A percentile compares a stretch with the other conserved stretches of the same genome.
phyloP scores from a whole-genome alignment of 202 grass and related monocot genomes.

The Panicum hallii region DNA sequence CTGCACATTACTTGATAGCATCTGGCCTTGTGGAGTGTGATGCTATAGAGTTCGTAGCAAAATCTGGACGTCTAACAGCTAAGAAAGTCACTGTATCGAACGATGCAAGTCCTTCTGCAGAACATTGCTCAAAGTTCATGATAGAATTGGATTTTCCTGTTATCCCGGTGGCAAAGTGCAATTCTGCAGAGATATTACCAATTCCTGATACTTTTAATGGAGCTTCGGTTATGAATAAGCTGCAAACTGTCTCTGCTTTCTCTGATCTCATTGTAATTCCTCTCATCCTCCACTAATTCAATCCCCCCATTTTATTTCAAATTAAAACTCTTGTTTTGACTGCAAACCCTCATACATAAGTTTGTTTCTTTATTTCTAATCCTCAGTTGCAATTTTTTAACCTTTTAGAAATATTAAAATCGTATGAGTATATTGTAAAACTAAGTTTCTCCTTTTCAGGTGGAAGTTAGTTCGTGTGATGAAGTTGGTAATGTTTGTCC shows the following conservation, averaged over 20 bases:
- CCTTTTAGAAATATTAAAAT: not conserved
- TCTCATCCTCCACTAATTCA: slow-evolving; percentile 8
- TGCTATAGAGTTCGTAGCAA: slow-evolving; percentile 48
- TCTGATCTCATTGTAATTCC: slow-evolving; percentile 61
- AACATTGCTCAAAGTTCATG: slow-evolving; percentile 33
- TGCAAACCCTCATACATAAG: not conserved
- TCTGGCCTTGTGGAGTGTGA: slow-evolving; percentile 44
- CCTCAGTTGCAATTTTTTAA: not conserved
- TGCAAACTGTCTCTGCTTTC: slow-evolving; percentile 30
- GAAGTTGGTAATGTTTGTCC: slow-evolving; percentile 56
- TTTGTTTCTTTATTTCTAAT: not conserved
- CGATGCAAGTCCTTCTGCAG: not conserved
- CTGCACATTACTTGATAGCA: slow-evolving; percentile 60
- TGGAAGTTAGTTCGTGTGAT: slow-evolving; percentile 57
- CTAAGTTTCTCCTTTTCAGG: slow-evolving; percentile 16
- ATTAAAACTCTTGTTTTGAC: not conserved
- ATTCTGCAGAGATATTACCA: slow-evolving; percentile 43
- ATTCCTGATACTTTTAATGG: slow-evolving; percentile 64
- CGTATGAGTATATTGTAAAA: not conserved
- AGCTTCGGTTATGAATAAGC: slow-evolving; percentile 47
- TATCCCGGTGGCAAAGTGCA: slow-evolving; percentile 38
- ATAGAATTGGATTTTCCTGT: slow-evolving; percentile 67
- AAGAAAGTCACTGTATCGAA: slow-evolving; percentile 45
- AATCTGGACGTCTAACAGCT: slow-evolving; percentile 61
- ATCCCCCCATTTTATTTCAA: slow-evolving; percentile 1